Evolutionary conservation across 1,139 yeast genomes (phyloP).

Genomic region (Geotrichum armillariae): DNA sequence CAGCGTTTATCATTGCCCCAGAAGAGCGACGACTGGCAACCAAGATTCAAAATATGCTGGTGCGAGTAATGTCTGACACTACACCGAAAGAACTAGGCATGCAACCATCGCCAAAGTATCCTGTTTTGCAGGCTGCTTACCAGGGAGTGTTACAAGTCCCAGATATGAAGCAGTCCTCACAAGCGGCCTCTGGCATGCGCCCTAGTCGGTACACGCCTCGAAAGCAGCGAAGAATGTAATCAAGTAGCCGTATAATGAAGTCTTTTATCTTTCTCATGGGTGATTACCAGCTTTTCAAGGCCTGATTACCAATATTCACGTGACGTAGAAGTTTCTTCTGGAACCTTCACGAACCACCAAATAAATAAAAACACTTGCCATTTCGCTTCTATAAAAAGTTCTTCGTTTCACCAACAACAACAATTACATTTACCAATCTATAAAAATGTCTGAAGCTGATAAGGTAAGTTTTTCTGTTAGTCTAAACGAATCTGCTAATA

Average conservation of each 20-base stretch:
- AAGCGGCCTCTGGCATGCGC: constrained; percentile 20
- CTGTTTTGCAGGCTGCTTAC: constrained; percentile 72
- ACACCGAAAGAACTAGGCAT: constrained; percentile 32
- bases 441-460: constrained; percentile 31
- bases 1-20: constrained; percentile 40
- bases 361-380: neutral
- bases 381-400: neutral
- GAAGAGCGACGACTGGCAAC: constrained; percentile 53
- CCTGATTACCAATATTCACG: too few relatives aligned
- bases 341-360: constrained; percentile 10
- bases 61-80: constrained; percentile 44
- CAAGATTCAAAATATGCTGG: constrained; percentile 51
- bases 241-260: too few relatives aligned
- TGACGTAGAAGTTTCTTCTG: constrained; percentile 14
- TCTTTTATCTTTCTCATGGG: too few relatives aligned
- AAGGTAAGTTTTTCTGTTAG: constrained; percentile 21
- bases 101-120: constrained; percentile 45
- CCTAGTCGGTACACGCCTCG: constrained; percentile 19
- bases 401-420: neutral
- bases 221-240: constrained; percentile 12
- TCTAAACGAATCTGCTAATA: neutral
- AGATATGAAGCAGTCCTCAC: constrained; percentile 30
- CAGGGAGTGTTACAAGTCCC: constrained; percentile 72
- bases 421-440: neutral
- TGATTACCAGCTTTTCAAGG: too few relatives aligned